Evolutionary conservation across 352 stramenopile genomes (phyloP).

Genomic region (Globisporangium echinulatum): DNA sequence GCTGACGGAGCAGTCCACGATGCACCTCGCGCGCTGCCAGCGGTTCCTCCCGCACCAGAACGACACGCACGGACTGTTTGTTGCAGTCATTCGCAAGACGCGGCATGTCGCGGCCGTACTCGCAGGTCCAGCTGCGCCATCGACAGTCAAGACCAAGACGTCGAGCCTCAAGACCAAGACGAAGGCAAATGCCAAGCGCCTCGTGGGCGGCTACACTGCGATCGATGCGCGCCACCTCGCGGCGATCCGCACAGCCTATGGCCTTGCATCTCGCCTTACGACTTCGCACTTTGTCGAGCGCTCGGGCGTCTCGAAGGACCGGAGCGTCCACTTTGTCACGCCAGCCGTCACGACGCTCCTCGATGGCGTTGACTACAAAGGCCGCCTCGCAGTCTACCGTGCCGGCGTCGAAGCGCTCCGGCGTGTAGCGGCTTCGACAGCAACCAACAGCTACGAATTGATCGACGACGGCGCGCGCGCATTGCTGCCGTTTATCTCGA

Average conservation of each 20-base stretch:
- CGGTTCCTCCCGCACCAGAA: conserved; percentile 96
- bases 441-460: conserved; percentile 31
- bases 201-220: conserved; percentile 38
- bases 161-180: conserved; percentile 33
- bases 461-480: conserved; percentile 60
- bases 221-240: conserved; percentile 35
- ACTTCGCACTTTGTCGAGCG: conserved; percentile 44
- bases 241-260: conserved; percentile 39
- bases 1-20: conserved; percentile 29
- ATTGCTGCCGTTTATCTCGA: conserved; percentile 39
- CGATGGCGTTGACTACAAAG: conserved; percentile 18
- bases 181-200: conserved; percentile 31
- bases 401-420: conserved; percentile 51
- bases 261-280: conserved; percentile 22
- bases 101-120: conserved; percentile 17
- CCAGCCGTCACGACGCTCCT: conserved; percentile 41
- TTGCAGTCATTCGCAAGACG: conserved; percentile 92
- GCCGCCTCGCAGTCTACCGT: conserved; percentile 54
- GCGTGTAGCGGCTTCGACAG: conserved; percentile 7
- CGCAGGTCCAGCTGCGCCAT: conserved; percentile 23
- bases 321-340: conserved; percentile 62
- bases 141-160: conserved; percentile 21
- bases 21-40: conserved; percentile 90
- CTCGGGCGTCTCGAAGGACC: conserved; percentile 59
- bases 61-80: conserved; percentile 97